Conservation (phyloP, 331 rosid species). For the Spiraea crenata region DNA sequence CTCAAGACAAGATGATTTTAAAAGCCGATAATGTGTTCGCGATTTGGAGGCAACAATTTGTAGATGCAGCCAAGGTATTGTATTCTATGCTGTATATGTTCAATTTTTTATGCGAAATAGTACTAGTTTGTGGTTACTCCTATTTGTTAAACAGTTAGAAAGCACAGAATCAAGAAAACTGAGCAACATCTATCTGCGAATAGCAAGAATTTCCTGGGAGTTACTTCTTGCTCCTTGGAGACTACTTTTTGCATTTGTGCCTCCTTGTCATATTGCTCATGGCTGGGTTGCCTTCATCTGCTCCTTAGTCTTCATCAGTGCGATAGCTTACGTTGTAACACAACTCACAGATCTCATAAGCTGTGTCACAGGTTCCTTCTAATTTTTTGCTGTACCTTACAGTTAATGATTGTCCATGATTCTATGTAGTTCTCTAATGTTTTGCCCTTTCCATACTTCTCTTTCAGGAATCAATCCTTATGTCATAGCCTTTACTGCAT, state of each 20-base stretch:
- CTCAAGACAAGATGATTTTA: conserved; percentile 23
- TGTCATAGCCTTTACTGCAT: conserved; percentile 92
- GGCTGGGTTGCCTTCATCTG: conserved; percentile 91
- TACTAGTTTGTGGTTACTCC: conserved; percentile 20
- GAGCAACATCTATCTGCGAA: conserved; percentile 37
- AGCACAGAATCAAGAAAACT: conserved; percentile 47
- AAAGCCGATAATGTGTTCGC: conserved; percentile 41
- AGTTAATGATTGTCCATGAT: conserved; percentile 11
- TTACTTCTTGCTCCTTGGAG: conserved; percentile 76
- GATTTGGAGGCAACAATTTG: conserved; percentile 79
- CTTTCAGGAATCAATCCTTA: conserved; percentile 86
- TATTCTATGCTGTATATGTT: conserved; percentile 20
- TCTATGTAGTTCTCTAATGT: conserved; percentile 9
- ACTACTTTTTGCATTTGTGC: conserved; percentile 79
- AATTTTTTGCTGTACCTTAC: conserved; percentile 1
- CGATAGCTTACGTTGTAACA: conserved; percentile 81
- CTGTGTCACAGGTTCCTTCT: conserved; percentile 82
- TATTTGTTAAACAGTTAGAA: conserved; percentile 59
- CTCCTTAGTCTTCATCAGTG: conserved; percentile 84
- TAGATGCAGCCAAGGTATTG: conserved; percentile 64
- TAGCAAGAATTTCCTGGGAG: conserved; percentile 60
- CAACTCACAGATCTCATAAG: conserved; percentile 85
- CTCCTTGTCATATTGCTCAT: conserved; percentile 82
- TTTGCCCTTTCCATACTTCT: background rate
- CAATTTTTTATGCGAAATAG: background rate